Percentiles rank a stretch among this genome's conserved stretches.
These are phyloP conservation scores for Dunaliella salina DNA, from an alignment of 163 green algal species.

Conservation along the genomic window DNA sequence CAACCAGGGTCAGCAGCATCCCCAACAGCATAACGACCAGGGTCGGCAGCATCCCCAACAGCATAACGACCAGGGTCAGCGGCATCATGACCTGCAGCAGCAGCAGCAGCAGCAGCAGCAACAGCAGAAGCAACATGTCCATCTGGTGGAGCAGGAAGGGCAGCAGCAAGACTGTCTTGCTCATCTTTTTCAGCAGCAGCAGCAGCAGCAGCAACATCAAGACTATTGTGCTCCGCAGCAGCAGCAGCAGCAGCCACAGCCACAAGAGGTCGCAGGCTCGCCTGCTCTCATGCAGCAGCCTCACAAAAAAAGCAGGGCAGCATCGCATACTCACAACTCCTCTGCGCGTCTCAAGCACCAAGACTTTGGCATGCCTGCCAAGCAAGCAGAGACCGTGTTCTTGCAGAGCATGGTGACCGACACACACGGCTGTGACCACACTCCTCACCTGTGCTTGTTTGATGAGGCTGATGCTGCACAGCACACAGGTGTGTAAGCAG, in stretches of 20 bases:
- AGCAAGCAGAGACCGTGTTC: not conserved
- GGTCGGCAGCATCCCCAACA: not conserved
- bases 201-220: not conserved
- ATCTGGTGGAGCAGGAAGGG: not conserved
- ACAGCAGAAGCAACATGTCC: not conserved
- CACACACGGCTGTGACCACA: not conserved
- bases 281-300: not conserved
- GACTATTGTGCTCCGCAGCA: not conserved
- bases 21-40: not conserved
- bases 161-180: not conserved
- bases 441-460: not conserved
- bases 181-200: not conserved
- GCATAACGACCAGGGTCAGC: not conserved
- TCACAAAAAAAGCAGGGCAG: not conserved
- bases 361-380: not conserved
- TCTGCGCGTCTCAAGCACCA: not conserved
- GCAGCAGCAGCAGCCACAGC: not conserved
- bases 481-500: not conserved
- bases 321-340: not conserved
- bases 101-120: not conserved
- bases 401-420: not conserved
- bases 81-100: not conserved
- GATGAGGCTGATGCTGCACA: not conserved
- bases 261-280: not conserved
- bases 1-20: not conserved